These are phyloP conservation scores for Inga oerstediana DNA, from an alignment of 306 rosid species.

Conservation along the genomic window DNA sequence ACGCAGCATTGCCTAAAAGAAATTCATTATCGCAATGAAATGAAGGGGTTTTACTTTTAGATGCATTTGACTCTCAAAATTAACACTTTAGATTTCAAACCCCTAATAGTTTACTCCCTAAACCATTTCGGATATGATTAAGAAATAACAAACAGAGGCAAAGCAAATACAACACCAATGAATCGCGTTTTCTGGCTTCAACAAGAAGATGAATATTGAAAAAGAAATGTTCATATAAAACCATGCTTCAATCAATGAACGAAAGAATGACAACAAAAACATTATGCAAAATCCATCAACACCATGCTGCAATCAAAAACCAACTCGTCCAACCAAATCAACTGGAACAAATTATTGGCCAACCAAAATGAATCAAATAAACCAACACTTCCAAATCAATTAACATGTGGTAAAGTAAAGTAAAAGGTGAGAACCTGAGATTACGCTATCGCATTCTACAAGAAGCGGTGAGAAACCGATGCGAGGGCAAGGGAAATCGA, in stretches of 20 bases:
- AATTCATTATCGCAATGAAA: no score
- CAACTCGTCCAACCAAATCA: not conserved
- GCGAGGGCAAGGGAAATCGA: no score
- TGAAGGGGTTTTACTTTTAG: no score
- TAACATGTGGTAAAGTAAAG: not conserved
- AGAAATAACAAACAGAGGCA: no score
- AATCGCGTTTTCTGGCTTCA: not conserved
- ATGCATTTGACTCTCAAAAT: no score
- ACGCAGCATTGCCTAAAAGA: no score
- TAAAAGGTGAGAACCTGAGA: conserved; percentile 46
- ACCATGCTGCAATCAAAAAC: not conserved
- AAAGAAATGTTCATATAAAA: not conserved
- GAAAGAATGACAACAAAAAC: not conserved
- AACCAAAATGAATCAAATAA: not conserved
- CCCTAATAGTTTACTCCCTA: no score
- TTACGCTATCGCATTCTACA: conserved; percentile 62
- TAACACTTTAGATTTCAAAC: no score
- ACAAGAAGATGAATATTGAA: not conserved
- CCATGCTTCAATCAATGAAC: not conserved
- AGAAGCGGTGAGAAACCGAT: no score
- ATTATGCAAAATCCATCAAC: not conserved
- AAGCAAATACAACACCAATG: not conserved
- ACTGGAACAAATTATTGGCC: not conserved
- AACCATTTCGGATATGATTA: no score
- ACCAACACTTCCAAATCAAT: not conserved